A percentile compares a stretch with the other conserved stretches of the same genome.
phyloP scores from a whole-genome alignment of 495 filamentous ascomycete genomes.

The Penicillium egyptiacum region DNA sequence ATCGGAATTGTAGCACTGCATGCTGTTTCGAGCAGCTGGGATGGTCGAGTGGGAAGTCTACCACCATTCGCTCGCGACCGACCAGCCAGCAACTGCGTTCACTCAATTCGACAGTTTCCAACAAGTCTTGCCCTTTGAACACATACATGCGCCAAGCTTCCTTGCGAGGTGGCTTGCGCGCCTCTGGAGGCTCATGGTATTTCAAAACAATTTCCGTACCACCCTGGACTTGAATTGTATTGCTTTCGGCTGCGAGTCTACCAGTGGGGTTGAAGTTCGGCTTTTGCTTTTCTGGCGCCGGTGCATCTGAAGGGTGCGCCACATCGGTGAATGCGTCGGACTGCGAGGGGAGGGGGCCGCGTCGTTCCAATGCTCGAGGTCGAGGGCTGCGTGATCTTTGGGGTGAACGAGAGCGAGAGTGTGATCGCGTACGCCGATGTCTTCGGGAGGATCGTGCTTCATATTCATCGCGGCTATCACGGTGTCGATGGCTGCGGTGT shows the following conservation, averaged over 20 bases:
- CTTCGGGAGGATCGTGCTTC: conserved; percentile 28
- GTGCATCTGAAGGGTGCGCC: conserved; percentile 34
- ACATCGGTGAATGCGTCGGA: conserved; percentile 63
- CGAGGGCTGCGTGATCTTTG: conserved; percentile 30
- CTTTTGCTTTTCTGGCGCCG: conserved; percentile 68
- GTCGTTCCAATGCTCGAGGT: conserved; percentile 36
- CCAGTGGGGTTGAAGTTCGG: conserved; percentile 84
- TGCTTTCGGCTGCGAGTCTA: conserved; percentile 81
- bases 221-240: conserved; percentile 71
- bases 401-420: conserved; percentile 40
- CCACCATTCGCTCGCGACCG: conserved; percentile 74
- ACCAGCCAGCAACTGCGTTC: conserved; percentile 86
- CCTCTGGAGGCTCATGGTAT: conserved; percentile 93
- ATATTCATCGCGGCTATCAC: conserved; percentile 30
- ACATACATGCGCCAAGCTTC: conserved; percentile 87
- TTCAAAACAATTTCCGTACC: conserved; percentile 71
- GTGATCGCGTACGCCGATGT: conserved; percentile 29
- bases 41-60: conserved; percentile 82
- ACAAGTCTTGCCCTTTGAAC: conserved; percentile 79
- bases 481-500: conserved; percentile 34
- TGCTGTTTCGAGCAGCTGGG: conserved; percentile 93
- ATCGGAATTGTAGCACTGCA: conserved; percentile 90
- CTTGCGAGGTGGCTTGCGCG: conserved; percentile 77
- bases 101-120: conserved; percentile 76
- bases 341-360: conserved; percentile 68